phyloP scores from a whole-genome alignment of 2,329 filamentous ascomycete species.

The Pezizomycotina sp. region DNA sequence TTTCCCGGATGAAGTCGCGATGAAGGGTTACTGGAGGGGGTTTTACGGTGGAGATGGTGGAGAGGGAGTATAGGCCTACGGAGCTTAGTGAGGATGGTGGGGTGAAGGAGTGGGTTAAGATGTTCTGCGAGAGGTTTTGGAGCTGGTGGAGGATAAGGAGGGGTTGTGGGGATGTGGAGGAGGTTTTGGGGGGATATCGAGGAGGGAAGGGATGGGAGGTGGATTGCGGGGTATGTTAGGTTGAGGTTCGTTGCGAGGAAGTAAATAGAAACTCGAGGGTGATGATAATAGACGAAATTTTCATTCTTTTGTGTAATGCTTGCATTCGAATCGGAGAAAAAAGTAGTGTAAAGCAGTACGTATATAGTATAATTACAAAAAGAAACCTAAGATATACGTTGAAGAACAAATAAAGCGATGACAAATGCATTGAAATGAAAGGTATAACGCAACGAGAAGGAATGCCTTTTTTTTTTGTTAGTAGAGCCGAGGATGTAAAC shows the following conservation, averaged over 20 bases:
- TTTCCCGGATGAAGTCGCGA: conserved; percentile 18
- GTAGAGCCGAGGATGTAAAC: no score
- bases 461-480: no score
- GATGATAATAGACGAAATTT: not conserved
- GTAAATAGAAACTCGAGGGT: conserved; percentile 5
- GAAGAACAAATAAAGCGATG: not conserved
- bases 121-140: conserved; percentile 23
- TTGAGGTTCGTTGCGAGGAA: conserved; percentile 24
- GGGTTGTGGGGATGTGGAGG: conserved; percentile 17
- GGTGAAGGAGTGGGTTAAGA: conserved; percentile 22
- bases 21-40: conserved; percentile 13
- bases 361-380: no score
- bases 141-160: conserved; percentile 10
- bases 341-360: no score
- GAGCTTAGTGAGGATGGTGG: conserved; percentile 20
- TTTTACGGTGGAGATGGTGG: conserved; percentile 20
- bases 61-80: conserved; percentile 22
- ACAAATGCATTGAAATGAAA: conserved; percentile 4
- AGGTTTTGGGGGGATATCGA: conserved; percentile 20
- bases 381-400: not conserved
- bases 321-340: no score
- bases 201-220: conserved; percentile 20
- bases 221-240: conserved; percentile 23
- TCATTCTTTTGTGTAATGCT: no score
- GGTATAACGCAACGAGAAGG: no score